These are phyloP conservation scores for Xerophyta viscosa DNA, from an alignment of 106 monocot genomes.

Conservation along the genomic window DNA sequence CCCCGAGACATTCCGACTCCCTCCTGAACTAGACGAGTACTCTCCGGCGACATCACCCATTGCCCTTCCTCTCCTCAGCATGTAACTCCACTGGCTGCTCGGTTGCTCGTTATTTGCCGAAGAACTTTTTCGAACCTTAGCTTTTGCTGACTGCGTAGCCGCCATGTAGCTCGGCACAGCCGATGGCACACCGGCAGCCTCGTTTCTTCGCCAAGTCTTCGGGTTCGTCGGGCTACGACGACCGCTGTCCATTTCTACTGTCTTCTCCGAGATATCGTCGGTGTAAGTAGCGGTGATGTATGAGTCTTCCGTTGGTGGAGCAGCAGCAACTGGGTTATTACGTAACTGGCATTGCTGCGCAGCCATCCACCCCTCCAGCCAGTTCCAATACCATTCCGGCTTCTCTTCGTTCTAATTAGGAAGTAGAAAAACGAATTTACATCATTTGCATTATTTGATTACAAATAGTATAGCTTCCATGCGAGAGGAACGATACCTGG, in stretches of 20 bases:
- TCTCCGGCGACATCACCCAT: neutral
- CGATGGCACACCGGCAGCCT: neutral
- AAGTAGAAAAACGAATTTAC: too few relatives aligned
- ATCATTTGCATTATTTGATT: too few relatives aligned
- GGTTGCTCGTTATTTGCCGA: neutral
- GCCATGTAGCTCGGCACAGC: slow-evolving; percentile 75
- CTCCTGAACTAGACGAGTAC: slow-evolving; percentile 48
- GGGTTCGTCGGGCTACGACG: slow-evolving; percentile 4
- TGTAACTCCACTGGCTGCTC: slow-evolving; percentile 3
- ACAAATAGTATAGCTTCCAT: too few relatives aligned
- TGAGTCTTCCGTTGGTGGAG: neutral
- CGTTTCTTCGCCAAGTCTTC: neutral
- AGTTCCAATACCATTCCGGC: slow-evolving; percentile 49
- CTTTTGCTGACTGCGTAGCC: slow-evolving; percentile 53
- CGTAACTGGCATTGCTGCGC: slow-evolving; percentile 27
- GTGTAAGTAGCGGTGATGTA: slow-evolving; percentile 9
- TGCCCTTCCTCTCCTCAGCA: slow-evolving; percentile 1
- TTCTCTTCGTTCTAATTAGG: slow-evolving; percentile 5
- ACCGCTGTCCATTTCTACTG: slow-evolving; percentile 53
- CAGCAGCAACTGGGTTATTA: neutral
- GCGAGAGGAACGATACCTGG: slow-evolving; percentile 63
- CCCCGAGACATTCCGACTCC: slow-evolving; percentile 11
- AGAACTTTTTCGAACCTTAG: slow-evolving; percentile 25
- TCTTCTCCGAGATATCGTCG: slow-evolving; percentile 37
- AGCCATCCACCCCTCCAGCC: slow-evolving; percentile 76